A percentile compares a stretch with the other conserved stretches of the same genome.
Conservation (phyloP, 345 rosid genomes). For the Ailanthus altissimus region DNA sequence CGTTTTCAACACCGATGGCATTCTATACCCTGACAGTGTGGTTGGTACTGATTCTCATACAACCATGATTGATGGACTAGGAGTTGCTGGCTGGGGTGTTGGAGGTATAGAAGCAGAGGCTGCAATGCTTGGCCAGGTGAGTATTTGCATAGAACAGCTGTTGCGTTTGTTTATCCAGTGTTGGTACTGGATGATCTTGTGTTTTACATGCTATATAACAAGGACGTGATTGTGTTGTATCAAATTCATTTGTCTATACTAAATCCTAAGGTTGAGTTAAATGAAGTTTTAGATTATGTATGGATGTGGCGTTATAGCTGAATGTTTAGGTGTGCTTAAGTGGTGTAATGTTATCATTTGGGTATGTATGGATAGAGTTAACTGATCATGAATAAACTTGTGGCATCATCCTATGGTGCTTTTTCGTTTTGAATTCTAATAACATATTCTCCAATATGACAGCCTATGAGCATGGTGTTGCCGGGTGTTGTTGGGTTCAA, state of each 20-base stretch:
- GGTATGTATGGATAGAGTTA: neutral
- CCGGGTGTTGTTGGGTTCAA: slow-evolving; percentile 99
- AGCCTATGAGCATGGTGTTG: slow-evolving; percentile 99
- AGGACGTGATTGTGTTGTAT: neutral
- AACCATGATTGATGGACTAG: slow-evolving; percentile 98
- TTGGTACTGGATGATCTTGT: neutral
- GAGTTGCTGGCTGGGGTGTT: slow-evolving; percentile 99
- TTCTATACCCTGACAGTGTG: slow-evolving; percentile 93
- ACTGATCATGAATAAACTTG: neutral
- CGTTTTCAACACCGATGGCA: slow-evolving; percentile 79
- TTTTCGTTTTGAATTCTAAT: slow-evolving; percentile 7
- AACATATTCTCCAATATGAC: slow-evolving; percentile 22
- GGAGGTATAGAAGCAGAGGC: slow-evolving; percentile 99
- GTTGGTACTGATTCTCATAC: slow-evolving; percentile 99
- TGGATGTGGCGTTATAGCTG: neutral
- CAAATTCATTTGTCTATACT: neutral
- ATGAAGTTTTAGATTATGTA: neutral
- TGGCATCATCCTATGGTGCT: no score
- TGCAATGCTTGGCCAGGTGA: slow-evolving; percentile 98
- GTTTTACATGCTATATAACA: neutral
- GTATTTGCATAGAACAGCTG: slow-evolving; percentile 4
- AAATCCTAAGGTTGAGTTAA: slow-evolving; percentile 7
- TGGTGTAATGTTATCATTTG: neutral
- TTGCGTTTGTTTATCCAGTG: neutral
- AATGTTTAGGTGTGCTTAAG: neutral